phyloP scores from a whole-genome alignment of 2,329 filamentous ascomycete genomes.

The Mollisiaceae sp. region DNA sequence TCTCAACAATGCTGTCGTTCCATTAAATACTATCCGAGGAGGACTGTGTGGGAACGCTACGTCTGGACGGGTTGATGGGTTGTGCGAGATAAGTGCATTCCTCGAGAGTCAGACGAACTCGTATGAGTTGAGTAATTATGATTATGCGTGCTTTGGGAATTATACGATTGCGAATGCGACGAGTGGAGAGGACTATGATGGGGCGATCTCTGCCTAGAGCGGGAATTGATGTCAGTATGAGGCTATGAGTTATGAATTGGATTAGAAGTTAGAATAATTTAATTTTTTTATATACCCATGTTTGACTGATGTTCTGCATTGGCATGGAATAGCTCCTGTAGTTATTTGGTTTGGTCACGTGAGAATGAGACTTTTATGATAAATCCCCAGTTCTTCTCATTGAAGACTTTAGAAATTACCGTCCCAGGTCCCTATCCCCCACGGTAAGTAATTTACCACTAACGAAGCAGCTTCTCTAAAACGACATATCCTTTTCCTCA shows the following conservation, averaged over 20 bases:
- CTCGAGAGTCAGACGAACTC: constrained; percentile 48
- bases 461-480: no score
- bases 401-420: no score
- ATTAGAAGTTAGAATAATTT: not conserved
- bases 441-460: no score
- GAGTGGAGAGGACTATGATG: constrained; percentile 51
- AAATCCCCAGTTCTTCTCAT: no score
- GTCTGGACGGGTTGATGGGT: constrained; percentile 48
- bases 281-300: not conserved
- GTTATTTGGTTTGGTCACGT: no score
- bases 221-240: not conserved
- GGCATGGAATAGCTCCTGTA: no score
- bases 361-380: no score
- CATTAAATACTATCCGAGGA: constrained; percentile 53
- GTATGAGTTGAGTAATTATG: constrained; percentile 50
- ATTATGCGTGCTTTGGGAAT: constrained; percentile 54
- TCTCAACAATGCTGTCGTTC: constrained; percentile 55
- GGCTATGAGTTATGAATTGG: not conserved
- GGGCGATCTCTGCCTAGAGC: constrained; percentile 26
- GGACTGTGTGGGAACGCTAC: constrained; percentile 46
- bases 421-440: no score
- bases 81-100: constrained; percentile 51
- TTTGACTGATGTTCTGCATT: no score
- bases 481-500: no score
- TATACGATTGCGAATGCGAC: constrained; percentile 48